Conservation (phyloP, 1,139 yeast species). For the Taphrina sp. region DNA sequence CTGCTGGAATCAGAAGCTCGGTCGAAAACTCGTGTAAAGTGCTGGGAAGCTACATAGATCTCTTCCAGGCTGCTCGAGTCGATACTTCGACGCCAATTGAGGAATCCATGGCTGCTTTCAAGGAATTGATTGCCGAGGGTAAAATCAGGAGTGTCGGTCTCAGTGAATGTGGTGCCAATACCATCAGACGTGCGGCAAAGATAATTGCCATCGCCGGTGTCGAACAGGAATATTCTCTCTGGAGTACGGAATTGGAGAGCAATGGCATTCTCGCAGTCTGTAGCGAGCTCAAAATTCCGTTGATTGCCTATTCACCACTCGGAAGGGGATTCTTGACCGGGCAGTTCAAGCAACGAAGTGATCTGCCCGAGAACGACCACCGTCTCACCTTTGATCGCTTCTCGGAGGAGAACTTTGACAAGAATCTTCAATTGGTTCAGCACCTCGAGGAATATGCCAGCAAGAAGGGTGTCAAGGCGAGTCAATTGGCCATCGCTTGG, state of each 20-base stretch:
- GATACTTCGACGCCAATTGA: conserved; percentile 51
- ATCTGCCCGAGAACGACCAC: conserved; percentile 40
- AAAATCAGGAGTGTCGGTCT: conserved; percentile 61
- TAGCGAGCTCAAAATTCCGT: conserved; percentile 58
- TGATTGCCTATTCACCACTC: conserved; percentile 77
- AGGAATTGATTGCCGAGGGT: conserved; percentile 42
- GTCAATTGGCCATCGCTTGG: conserved; percentile 76
- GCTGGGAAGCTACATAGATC: conserved; percentile 54
- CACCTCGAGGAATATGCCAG: conserved; percentile 51
- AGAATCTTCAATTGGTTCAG: conserved; percentile 55
- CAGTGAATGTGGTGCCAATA: conserved; percentile 64
- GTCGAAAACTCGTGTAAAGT: conserved; percentile 52
- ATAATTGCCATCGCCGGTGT: conserved; percentile 60
- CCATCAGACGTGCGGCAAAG: conserved; percentile 58
- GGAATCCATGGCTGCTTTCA: conserved; percentile 42
- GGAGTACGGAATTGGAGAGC: conserved; percentile 56
- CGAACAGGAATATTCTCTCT: conserved; percentile 73
- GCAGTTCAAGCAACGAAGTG: conserved; percentile 49
- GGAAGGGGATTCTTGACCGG: conserved; percentile 80
- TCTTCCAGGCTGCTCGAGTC: conserved; percentile 70
- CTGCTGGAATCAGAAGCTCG: conserved; percentile 52
- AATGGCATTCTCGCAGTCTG: conserved; percentile 63
- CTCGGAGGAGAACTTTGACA: conserved; percentile 53
- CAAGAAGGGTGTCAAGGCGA: conserved; percentile 52
- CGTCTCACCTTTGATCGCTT: conserved; percentile 61